These are phyloP conservation scores for Gigaspora rosea DNA, from an alignment of 192 early-diverging fungal genomes.

Conservation along the genomic window DNA sequence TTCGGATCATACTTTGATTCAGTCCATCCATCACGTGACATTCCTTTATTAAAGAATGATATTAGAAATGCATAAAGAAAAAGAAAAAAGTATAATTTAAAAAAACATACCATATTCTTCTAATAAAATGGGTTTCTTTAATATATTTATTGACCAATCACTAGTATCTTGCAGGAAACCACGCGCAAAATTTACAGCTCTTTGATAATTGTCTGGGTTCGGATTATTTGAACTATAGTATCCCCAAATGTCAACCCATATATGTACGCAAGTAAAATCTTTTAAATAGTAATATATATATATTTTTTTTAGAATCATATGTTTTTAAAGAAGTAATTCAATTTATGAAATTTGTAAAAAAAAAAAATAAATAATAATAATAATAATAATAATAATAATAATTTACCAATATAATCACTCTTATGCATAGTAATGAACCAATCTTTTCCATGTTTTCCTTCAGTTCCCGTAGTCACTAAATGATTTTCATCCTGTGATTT, in stretches of 20 bases:
- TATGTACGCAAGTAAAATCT: conserved; percentile 26
- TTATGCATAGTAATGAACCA: conserved; percentile 58
- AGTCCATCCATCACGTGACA: conserved; percentile 49
- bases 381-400: too few species aligned
- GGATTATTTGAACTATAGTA: conserved; percentile 56
- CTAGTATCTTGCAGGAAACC: conserved; percentile 47
- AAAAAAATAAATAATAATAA: too few species aligned
- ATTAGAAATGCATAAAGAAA: background rate
- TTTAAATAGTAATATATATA: background rate
- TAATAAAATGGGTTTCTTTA: conserved; percentile 53
- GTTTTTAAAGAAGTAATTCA: background rate
- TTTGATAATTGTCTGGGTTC: conserved; percentile 34
- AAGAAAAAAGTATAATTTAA: background rate
- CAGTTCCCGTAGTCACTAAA: conserved; percentile 62
- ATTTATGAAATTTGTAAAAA: conserved; percentile 33
- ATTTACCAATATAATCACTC: conserved; percentile 47
- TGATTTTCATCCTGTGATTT: conserved; percentile 54
- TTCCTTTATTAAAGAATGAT: background rate
- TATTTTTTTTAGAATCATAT: background rate
- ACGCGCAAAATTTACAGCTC: conserved; percentile 44
- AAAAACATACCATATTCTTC: conserved; percentile 58
- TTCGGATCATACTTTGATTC: conserved; percentile 48
- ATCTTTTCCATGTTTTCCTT: conserved; percentile 56
- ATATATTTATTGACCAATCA: conserved; percentile 49
- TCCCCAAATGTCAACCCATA: conserved; percentile 60